Conservation (phyloP, 2,329 filamentous ascomycete species). For the Chaetomiaceae sp. region DNA sequence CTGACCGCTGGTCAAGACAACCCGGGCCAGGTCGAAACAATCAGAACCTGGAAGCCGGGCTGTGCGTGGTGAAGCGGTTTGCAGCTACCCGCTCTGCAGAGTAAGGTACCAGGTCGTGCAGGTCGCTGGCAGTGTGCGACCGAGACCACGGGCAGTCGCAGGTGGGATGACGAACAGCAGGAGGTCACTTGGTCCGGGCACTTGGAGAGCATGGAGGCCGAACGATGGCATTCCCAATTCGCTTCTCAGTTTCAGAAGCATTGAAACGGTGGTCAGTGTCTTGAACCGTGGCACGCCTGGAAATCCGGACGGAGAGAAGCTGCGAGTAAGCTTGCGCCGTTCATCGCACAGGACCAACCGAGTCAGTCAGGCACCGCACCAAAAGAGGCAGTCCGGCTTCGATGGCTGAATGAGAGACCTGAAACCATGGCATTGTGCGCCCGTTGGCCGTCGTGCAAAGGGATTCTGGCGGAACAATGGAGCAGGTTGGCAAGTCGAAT, state of each 20-base stretch:
- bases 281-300: constrained; percentile 7
- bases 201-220: not conserved
- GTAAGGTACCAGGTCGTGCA: no score
- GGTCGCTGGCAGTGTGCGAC: not conserved
- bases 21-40: no score
- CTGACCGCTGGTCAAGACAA: no score
- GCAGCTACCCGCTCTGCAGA: constrained; percentile 11
- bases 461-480: no score
- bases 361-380: not conserved
- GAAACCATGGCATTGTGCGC: not conserved
- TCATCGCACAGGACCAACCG: no score
- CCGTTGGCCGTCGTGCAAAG: not conserved
- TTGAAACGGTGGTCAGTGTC: constrained; percentile 2
- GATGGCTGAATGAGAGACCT: not conserved
- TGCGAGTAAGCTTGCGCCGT: no score
- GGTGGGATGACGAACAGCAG: not conserved
- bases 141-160: constrained; percentile 6
- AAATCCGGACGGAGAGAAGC: constrained; percentile 1
- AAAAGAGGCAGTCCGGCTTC: not conserved
- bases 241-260: constrained; percentile 1
- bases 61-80: constrained; percentile 3
- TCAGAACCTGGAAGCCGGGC: no score
- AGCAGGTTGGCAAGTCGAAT: no score
- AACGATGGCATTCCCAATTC: not conserved
- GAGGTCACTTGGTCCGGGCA: not conserved